Evolutionary conservation across 257 asterid genomes (phyloP), one percentile per base, ranked within the genome.

Genomic region (Phtheirospermum japonicum): DNA sequence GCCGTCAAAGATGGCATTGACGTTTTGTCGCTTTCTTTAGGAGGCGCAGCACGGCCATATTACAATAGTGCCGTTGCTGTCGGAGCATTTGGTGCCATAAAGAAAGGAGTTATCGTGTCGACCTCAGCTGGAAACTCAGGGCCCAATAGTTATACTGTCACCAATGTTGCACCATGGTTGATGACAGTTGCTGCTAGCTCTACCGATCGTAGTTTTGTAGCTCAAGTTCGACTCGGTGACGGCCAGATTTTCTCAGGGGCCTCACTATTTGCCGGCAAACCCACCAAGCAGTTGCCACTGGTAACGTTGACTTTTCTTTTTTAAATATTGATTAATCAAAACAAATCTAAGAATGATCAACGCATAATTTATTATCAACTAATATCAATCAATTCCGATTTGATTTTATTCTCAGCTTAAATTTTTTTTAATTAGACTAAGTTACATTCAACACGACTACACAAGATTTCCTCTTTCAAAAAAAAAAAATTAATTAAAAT

Each of bases 121-220:
- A 62, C 69, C 62, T 85, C 95, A 10, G 95, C 90, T 12, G 90
- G 95, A 2, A 89, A 87, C 57, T 73, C 83, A 0, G 95, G 97
- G 4, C 95, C 97, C 2, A n/a, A 10, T 0, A 59, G 13, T 33
- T 81, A 87, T 12, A 63, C 80, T 0, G 83, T 81, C 1, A 60
- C 76, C 58, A 89, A 87, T 36, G 57, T 52, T 20, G 89, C 97
- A 2, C 97, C 97, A 0, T 89, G 97, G 97, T 66, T 86, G 23
- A 77, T 73, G 64, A 86, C 97, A 0, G 95, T 86, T 51, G 94
- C 83, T 13, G 97, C 97, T 0, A 89, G 94, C 83, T 75, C 74
- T 65, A 75, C 58, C 23, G 89, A 84, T 59, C 79, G 90, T 0
- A 61, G 34, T 30, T 85, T 88, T 48, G 83, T 88, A 4, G 69